phyloP scores from a whole-genome alignment of 2,329 filamentous ascomycete genomes.

The Colletotrichum plurivorum region DNA sequence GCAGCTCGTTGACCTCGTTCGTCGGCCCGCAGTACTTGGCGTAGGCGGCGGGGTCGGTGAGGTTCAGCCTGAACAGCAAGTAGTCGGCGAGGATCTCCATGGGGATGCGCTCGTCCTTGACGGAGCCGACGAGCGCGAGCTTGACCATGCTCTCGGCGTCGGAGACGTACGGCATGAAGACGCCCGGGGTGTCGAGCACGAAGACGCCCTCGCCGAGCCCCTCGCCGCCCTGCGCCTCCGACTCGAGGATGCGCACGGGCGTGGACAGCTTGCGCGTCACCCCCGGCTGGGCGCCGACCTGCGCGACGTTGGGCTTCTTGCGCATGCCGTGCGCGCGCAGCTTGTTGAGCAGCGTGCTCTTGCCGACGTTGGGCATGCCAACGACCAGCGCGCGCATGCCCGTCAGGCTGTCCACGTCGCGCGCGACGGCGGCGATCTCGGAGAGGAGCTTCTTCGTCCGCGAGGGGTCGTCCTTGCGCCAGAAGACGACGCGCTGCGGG shows the following conservation, averaged over 20 bases:
- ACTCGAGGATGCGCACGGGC: conserved; percentile 80
- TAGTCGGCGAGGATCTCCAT: conserved; percentile 89
- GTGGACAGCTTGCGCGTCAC: conserved; percentile 88
- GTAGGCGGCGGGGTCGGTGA: conserved; percentile 74
- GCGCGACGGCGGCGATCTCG: conserved; percentile 51
- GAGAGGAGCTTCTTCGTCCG: conserved; percentile 57
- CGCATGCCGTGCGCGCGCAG: conserved; percentile 79
- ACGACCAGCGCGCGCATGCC: conserved; percentile 90
- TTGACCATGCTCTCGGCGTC: conserved; percentile 93
- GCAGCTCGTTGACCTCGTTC: conserved; percentile 83
- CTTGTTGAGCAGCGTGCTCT: conserved; percentile 93
- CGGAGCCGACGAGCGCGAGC: conserved; percentile 89
- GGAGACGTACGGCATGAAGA: conserved; percentile 93
- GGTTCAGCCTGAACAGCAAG: conserved; percentile 87
- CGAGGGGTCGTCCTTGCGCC: conserved; percentile 53
- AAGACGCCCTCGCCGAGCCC: conserved; percentile 76
- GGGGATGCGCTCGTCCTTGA: conserved; percentile 89
- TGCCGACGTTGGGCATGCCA: conserved; percentile 98
- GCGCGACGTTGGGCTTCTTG: conserved; percentile 75
- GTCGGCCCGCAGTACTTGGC: conserved; percentile 77
- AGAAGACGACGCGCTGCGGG: conserved; percentile 56
- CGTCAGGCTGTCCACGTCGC: conserved; percentile 70
- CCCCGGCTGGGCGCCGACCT: conserved; percentile 89
- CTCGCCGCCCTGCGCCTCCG: conserved; percentile 33
- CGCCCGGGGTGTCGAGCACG: conserved; percentile 91